Conservation (phyloP, 2,329 filamentous ascomycete species). For the Tolypocladium inflatum region DNA sequence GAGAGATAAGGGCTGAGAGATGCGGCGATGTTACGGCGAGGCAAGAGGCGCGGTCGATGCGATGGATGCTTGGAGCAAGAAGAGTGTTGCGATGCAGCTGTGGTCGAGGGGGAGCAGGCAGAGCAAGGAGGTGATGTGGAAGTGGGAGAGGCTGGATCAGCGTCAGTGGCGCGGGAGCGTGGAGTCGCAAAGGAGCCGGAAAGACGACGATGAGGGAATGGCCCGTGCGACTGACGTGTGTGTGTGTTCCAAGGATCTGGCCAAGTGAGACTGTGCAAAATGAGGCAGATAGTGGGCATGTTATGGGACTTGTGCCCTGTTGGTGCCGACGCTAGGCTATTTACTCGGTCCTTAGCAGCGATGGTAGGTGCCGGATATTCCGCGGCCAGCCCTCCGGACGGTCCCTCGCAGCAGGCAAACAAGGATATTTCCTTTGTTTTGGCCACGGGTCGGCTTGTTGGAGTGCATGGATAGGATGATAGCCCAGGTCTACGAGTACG, state of each 20-base stretch:
- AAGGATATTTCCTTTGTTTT: not conserved
- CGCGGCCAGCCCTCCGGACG: not conserved
- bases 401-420: not conserved
- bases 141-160: constrained; percentile 16
- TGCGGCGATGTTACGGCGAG: not conserved
- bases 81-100: constrained; percentile 4
- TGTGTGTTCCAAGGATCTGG: constrained; percentile 2
- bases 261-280: not conserved
- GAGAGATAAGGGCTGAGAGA: not conserved
- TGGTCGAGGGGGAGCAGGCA: constrained; percentile 9
- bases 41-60: not conserved
- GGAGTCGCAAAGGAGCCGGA: constrained; percentile 5
- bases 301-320: not conserved
- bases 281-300: constrained; percentile 1
- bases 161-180: constrained; percentile 21
- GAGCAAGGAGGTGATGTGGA: constrained; percentile 5
- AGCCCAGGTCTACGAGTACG: not conserved
- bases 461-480: not conserved
- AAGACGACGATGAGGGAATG: constrained; percentile 5
- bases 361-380: not conserved
- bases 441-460: not conserved
- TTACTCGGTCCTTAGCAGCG: not conserved
- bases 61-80: not conserved
- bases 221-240: constrained; percentile 6
- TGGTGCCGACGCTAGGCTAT: not conserved